These are phyloP conservation scores for Aspergillus conjunctus DNA, from an alignment of 495 filamentous ascomycete genomes.

Conservation along the genomic window DNA sequence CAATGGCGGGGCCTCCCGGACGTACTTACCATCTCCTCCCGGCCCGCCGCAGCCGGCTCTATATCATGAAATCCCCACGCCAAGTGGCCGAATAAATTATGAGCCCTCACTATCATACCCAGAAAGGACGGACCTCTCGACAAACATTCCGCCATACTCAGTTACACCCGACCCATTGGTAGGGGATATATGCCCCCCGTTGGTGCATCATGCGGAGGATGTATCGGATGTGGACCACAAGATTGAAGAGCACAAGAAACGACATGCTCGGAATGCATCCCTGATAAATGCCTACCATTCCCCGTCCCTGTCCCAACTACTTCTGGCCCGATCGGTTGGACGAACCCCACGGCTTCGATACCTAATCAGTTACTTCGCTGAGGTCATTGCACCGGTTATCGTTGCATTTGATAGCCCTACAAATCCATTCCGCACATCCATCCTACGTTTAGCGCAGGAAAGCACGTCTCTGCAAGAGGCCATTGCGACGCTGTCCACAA, in stretches of 20 bases:
- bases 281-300: slow-evolving; percentile 34
- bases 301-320: slow-evolving; percentile 47
- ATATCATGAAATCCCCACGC: not conserved
- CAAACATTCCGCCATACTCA: slow-evolving; percentile 4
- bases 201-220: not conserved
- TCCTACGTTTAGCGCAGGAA: slow-evolving; percentile 73
- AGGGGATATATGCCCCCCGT: slow-evolving; percentile 1
- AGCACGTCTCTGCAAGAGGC: slow-evolving; percentile 88
- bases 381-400: slow-evolving; percentile 86
- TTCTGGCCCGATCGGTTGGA: slow-evolving; percentile 50
- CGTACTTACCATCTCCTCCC: not conserved
- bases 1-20: not conserved
- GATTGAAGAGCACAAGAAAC: not conserved
- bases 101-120: not conserved
- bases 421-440: slow-evolving; percentile 83
- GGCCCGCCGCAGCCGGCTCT: not conserved
- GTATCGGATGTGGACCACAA: not conserved
- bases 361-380: slow-evolving; percentile 69
- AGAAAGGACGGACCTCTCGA: not conserved
- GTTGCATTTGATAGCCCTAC: slow-evolving; percentile 85
- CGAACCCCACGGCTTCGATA: slow-evolving; percentile 59
- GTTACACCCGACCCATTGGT: slow-evolving; percentile 5
- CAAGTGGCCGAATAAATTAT: not conserved
- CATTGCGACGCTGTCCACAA: slow-evolving; percentile 84
- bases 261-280: not conserved